phyloP scores from a whole-genome alignment of 441 rosid genomes.

The Melastoma candidum region DNA sequence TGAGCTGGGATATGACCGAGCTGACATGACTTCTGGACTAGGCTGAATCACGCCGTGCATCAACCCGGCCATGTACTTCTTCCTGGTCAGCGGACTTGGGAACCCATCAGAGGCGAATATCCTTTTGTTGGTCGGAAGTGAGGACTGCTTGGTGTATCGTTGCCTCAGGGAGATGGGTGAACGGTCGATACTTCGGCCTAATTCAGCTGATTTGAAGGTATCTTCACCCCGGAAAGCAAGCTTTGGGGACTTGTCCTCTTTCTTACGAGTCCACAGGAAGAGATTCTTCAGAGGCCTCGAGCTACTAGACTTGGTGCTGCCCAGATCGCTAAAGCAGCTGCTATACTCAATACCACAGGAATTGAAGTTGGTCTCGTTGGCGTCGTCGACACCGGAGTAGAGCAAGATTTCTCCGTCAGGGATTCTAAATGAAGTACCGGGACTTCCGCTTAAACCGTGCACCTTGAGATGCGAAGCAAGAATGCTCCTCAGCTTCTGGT shows the following conservation, averaged over 20 bases:
- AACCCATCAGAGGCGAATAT: slow-evolving; percentile 34
- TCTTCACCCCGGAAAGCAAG: slow-evolving; percentile 24
- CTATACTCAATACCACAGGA: slow-evolving; percentile 38
- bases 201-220: slow-evolving; percentile 17
- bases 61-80: slow-evolving; percentile 52
- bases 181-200: slow-evolving; percentile 15
- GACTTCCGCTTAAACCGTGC: slow-evolving; percentile 64
- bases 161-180: slow-evolving; percentile 58
- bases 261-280: too few species aligned
- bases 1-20: slow-evolving; percentile 33
- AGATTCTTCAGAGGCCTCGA: slow-evolving; percentile 3
- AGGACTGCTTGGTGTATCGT: slow-evolving; percentile 36
- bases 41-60: slow-evolving; percentile 70
- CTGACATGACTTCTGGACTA: slow-evolving; percentile 27
- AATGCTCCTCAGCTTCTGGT: slow-evolving; percentile 24
- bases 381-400: slow-evolving; percentile 39
- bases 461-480: slow-evolving; percentile 40
- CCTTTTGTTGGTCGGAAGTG: slow-evolving; percentile 34
- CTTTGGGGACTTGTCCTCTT: slow-evolving; percentile 3
- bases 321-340: slow-evolving; percentile 37
- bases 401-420: slow-evolving; percentile 87
- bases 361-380: slow-evolving; percentile 26
- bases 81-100: slow-evolving; percentile 65
- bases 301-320: slow-evolving; percentile 21
- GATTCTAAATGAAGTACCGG: slow-evolving; percentile 72